Conservation (phyloP, 2,329 filamentous ascomycete species). For the Teratosphaeria viscida region DNA sequence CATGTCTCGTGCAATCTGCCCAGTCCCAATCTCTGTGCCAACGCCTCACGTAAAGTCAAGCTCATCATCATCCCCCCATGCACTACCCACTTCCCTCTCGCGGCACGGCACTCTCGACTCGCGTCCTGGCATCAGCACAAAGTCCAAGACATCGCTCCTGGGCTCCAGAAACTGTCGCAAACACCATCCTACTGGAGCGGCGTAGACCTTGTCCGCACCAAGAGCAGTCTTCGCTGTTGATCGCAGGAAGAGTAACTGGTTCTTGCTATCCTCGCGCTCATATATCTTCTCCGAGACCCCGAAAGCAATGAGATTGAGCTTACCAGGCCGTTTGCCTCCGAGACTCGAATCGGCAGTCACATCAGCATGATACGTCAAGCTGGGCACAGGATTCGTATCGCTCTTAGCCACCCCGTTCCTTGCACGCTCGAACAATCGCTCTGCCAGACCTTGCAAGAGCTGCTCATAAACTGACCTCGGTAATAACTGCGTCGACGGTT, state of each 20-base stretch:
- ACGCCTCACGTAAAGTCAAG: not conserved
- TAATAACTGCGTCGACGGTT: slow-evolving; percentile 29
- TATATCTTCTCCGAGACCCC: slow-evolving; percentile 38
- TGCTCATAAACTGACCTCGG: slow-evolving; percentile 37
- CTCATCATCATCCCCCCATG: slow-evolving; percentile 8
- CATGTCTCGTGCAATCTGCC: not conserved
- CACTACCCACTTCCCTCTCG: slow-evolving; percentile 10
- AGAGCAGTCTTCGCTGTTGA: slow-evolving; percentile 33
- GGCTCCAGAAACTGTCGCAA: slow-evolving; percentile 36
- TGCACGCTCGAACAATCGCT: slow-evolving; percentile 17
- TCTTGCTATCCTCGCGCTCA: slow-evolving; percentile 36
- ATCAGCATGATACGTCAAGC: not conserved
- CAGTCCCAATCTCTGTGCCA: not conserved
- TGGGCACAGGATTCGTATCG: not conserved
- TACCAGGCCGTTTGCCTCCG: slow-evolving; percentile 9
- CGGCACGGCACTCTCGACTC: slow-evolving; percentile 29
- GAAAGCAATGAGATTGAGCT: slow-evolving; percentile 37
- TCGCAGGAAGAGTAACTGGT: slow-evolving; percentile 38
- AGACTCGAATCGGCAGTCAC: not conserved
- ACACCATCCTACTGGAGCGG: slow-evolving; percentile 37
- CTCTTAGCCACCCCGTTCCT: not conserved
- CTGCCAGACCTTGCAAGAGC: slow-evolving; percentile 26
- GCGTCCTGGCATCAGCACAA: slow-evolving; percentile 25
- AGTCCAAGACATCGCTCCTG: slow-evolving; percentile 37
- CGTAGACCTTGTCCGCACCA: slow-evolving; percentile 29